Conservation (phyloP, 371 early-diverging fungal species). For the Zancudomyces culisetae region DNA sequence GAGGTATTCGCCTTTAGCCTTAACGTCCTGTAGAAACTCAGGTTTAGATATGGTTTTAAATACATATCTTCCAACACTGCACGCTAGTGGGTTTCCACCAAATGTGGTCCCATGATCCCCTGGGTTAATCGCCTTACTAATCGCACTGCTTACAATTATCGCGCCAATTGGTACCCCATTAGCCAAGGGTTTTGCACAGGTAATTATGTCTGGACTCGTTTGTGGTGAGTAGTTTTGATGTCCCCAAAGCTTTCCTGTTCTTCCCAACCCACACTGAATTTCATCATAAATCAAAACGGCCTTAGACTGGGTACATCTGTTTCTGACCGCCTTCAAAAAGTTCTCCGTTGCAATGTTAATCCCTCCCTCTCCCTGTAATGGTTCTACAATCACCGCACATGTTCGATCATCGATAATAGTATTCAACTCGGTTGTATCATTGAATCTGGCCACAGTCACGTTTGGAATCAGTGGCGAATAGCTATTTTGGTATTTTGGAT, state of each 20-base stretch:
- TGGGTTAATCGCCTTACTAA: slow-evolving; percentile 51
- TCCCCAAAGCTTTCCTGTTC: slow-evolving; percentile 79
- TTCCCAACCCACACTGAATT: slow-evolving; percentile 91
- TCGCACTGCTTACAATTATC: slow-evolving; percentile 43
- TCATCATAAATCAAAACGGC: slow-evolving; percentile 85
- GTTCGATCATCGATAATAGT: slow-evolving; percentile 45
- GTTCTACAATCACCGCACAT: slow-evolving; percentile 87
- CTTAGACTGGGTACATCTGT: slow-evolving; percentile 57
- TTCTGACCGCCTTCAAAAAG: slow-evolving; percentile 54
- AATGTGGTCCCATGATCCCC: slow-evolving; percentile 94
- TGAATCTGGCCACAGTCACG: slow-evolving; percentile 42
- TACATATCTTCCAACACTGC: slow-evolving; percentile 52
- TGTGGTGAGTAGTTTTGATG: slow-evolving; percentile 45
- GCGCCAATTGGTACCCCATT: slow-evolving; percentile 95
- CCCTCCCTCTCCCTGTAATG: slow-evolving; percentile 93
- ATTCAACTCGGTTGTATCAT: slow-evolving; percentile 41
- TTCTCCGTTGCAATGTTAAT: slow-evolving; percentile 42
- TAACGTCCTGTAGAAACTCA: slow-evolving; percentile 45
- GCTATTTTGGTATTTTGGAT: slow-evolving; percentile 76
- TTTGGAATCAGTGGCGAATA: slow-evolving; percentile 80
- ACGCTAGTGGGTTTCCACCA: slow-evolving; percentile 84
- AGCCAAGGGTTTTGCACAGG: slow-evolving; percentile 87
- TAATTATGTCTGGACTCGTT: slow-evolving; percentile 72
- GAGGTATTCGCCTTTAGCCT: slow-evolving; percentile 34
- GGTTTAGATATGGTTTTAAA: slow-evolving; percentile 43